Conservation (phyloP, 2,329 filamentous ascomycete species). For the Penicillium frequentans region DNA sequence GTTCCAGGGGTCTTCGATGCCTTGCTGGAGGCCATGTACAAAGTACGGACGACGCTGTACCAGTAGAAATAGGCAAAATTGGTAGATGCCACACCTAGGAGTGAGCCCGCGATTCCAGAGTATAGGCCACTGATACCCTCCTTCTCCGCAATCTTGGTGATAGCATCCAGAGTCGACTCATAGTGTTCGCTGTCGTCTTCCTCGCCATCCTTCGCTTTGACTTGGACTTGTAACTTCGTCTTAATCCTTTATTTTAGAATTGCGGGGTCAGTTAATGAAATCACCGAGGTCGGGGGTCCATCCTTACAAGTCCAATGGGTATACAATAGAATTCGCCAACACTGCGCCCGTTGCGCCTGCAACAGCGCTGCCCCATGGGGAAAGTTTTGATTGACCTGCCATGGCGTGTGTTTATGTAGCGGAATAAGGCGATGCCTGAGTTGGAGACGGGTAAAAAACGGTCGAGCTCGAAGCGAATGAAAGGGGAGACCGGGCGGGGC, state of each 20-base stretch:
- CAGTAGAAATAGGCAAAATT: conserved; percentile 99
- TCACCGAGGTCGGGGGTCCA: neutral
- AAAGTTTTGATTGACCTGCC: conserved; percentile 67
- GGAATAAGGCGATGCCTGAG: conserved; percentile 1
- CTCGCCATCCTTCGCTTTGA: conserved; percentile 59
- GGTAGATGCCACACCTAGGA: conserved; percentile 91
- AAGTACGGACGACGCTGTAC: conserved; percentile 83
- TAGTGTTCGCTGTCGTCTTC: conserved; percentile 68
- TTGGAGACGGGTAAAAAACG: conserved; percentile 10
- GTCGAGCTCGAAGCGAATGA: conserved; percentile 9
- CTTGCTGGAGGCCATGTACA: conserved; percentile 67
- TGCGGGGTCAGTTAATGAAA: neutral
- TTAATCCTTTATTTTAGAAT: conserved; percentile 69
- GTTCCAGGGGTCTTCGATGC: conserved; percentile 70
- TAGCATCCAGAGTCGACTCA: conserved; percentile 81
- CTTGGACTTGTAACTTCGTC: conserved; percentile 92
- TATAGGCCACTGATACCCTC: conserved; percentile 86
- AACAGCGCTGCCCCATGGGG: conserved; percentile 89
- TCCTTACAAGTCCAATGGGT: conserved; percentile 91
- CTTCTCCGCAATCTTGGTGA: conserved; percentile 75
- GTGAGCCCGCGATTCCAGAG: conserved; percentile 78
- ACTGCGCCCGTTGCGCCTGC: conserved; percentile 92
- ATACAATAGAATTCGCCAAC: conserved; percentile 90
- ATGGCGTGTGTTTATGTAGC: conserved; percentile 34
- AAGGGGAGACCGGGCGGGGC: conserved; percentile 24